These are phyloP conservation scores for Phylloporus sp. DNA, from an alignment of 768 basidiomycete species.

Conservation along the genomic window DNA sequence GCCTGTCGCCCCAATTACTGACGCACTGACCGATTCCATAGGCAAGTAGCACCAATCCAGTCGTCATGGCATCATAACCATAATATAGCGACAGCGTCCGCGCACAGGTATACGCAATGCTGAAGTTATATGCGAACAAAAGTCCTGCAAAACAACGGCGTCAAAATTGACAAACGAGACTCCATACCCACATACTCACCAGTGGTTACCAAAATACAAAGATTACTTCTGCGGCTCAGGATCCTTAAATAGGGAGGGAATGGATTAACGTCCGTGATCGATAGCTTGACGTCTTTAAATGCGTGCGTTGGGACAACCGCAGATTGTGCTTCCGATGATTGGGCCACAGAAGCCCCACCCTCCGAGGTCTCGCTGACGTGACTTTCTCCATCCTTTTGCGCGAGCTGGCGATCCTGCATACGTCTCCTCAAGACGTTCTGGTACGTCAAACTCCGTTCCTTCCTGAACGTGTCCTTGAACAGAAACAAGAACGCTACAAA, in stretches of 20 bases:
- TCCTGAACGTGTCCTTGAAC: slow-evolving; percentile 81
- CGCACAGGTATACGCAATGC: slow-evolving; percentile 69
- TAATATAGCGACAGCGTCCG: slow-evolving; percentile 66
- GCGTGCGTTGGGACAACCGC: slow-evolving; percentile 8
- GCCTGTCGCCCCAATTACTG: neutral
- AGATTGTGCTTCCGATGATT: slow-evolving; percentile 15
- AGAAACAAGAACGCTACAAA: slow-evolving; percentile 57
- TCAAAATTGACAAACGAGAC: neutral
- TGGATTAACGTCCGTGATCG: slow-evolving; percentile 69
- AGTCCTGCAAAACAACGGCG: slow-evolving; percentile 41
- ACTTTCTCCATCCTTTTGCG: slow-evolving; percentile 15
- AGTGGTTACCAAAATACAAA: slow-evolving; percentile 45
- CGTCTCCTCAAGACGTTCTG: slow-evolving; percentile 56
- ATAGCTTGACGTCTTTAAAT: slow-evolving; percentile 44
- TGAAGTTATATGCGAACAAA: slow-evolving; percentile 65
- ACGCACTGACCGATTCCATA: slow-evolving; percentile 57
- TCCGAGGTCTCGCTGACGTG: slow-evolving; percentile 1
- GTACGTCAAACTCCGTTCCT: slow-evolving; percentile 77
- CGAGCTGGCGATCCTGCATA: slow-evolving; percentile 20
- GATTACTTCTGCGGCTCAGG: slow-evolving; percentile 59
- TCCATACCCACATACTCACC: slow-evolving; percentile 27
- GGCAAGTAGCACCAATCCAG: slow-evolving; percentile 72
- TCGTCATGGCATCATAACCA: slow-evolving; percentile 61
- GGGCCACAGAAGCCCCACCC: neutral
- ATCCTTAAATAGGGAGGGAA: slow-evolving; percentile 58